Conservation (phyloP, 768 basidiomycete genomes). For the Hydnomerulius pinastri region DNA sequence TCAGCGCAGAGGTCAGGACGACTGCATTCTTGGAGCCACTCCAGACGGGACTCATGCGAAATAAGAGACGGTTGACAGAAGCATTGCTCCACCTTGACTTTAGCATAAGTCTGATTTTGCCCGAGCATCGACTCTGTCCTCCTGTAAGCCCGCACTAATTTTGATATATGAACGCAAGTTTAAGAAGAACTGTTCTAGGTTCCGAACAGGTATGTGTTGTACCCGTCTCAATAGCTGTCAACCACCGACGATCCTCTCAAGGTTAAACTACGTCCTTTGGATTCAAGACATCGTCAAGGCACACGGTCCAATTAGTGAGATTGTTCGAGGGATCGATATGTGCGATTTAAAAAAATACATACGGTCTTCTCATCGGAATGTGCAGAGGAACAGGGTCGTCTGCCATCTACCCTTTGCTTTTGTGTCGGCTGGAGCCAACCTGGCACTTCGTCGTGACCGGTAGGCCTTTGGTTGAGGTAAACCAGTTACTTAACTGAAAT, state of each 20-base stretch:
- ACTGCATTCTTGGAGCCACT: not conserved
- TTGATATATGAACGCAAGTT: not conserved
- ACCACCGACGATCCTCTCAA: conserved; percentile 24
- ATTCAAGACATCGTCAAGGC: conserved; percentile 65
- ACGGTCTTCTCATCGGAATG: not conserved
- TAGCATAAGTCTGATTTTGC: conserved; percentile 57
- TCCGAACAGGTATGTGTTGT: conserved; percentile 60
- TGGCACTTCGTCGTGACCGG: conserved; percentile 77
- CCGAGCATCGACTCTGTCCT: conserved; percentile 79
- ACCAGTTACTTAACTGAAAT: not conserved
- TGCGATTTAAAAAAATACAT: conserved; percentile 35
- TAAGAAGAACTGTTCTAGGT: conserved; percentile 44
- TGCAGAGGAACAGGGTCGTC: conserved; percentile 88
- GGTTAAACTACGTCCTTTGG: conserved; percentile 89
- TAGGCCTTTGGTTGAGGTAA: conserved; percentile 19
- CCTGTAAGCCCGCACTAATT: conserved; percentile 54
- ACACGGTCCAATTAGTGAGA: conserved; percentile 17
- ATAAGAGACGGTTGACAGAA: conserved; percentile 69
- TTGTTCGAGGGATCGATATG: conserved; percentile 72
- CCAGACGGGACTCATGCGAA: conserved; percentile 10
- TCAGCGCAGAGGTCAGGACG: conserved; percentile 60
- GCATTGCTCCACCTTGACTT: conserved; percentile 81
- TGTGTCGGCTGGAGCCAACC: conserved; percentile 48
- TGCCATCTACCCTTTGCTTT: conserved; percentile 84
- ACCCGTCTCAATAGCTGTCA: not conserved